Evolutionary conservation across 768 basidiomycete genomes (phyloP), one percentile per base, ranked within the genome.

Genomic region (Dentipellis fragilis): DNA sequence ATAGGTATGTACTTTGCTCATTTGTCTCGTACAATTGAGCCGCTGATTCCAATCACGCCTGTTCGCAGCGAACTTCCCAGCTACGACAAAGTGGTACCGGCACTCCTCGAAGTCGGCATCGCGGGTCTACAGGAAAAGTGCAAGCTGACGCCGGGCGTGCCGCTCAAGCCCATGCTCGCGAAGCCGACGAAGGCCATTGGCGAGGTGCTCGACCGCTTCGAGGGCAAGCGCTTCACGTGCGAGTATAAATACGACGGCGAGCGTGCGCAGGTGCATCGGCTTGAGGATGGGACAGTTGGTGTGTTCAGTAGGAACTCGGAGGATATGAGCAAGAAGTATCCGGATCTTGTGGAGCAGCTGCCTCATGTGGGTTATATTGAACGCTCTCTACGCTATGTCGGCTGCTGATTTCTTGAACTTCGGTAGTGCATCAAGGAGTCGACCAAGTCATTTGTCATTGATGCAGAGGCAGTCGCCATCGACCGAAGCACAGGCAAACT

Each of bases 211-310:
- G 95, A 99, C 71, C 77, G 93, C 56, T 99, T 98, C 65, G 96
- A 99, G 69, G 85, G 84, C 65, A 94, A 93, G 70, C 80, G 78
- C 54, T 98, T 99, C 67, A 97, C 96, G 9, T 98, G 94, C 71
- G 96, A 99, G 73, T 99, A 99, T 72, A 99, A 99, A 70, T 99
- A 99, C 62, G 96, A 99, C 60, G 96, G 96, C 7, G 96, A 99
- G 68, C 85, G 96, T 49, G 96, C 96, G 14, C 94, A 97, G 73
- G 88, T 85, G 46, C 96, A 99, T 70, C 83, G 78, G 65, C 72
- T 93, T 49, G 81, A 83, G 45, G 79, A 92, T 64, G 95, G 93
- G 1, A 79, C 76, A 4, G 84, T 99, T 17, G 80, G 80, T n/a
- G 85, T 99, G 45, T 99, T 97, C 71, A 94, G 92, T 67, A 76